Evolutionary conservation across 2,329 filamentous ascomycete genomes (phyloP), one percentile per base, ranked within the genome.

Genomic region (Sphaerostilbella broomeana): DNA sequence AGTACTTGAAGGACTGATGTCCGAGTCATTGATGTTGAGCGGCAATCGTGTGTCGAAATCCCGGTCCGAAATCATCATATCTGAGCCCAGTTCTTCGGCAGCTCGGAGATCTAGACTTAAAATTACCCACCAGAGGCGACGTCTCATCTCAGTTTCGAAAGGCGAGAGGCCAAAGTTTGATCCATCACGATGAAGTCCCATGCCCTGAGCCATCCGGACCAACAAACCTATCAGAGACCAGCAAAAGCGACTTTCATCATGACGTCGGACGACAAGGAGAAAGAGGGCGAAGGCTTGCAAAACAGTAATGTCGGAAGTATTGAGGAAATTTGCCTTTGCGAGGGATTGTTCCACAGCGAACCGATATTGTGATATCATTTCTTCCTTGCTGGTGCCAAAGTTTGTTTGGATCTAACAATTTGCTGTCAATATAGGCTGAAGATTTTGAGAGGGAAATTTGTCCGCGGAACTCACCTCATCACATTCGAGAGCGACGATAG

Each of bases 51-150:
- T 73, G 40, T 77, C 71, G 29, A 64, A 73, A 4, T 54, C 54
- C 8, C 54, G 49, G 4, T 64, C 61, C 9, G 60, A 50, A 11
- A 73, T 64, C 4, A 60, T 62, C 13, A 72, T 59, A 31, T 66
- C 69, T 13, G 63, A 66, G 9, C 72, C 73, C 3, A 71, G 60
- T 39, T 77, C 70, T 44, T 79, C 75, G 3, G 73, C 67, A 0
- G 70, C 65, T 7, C 72, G 67, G 3, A 73, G 57, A 47, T 83
- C 79, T 1, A 81, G 60, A 3, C 71, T 61, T 27, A 77, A 60
- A 8, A 82, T 65, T n/a, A 70, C 64, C 68, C 74, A 80, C 73
- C 77, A 82, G 0, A 81, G 53, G 2, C 79, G 65, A 16, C 78
- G 65, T 25, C 77, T 65, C 57, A 80, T 71, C 51, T 82, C 76